Conservation (phyloP, 805 yeast genomes). For the Candida suzukii region DNA sequence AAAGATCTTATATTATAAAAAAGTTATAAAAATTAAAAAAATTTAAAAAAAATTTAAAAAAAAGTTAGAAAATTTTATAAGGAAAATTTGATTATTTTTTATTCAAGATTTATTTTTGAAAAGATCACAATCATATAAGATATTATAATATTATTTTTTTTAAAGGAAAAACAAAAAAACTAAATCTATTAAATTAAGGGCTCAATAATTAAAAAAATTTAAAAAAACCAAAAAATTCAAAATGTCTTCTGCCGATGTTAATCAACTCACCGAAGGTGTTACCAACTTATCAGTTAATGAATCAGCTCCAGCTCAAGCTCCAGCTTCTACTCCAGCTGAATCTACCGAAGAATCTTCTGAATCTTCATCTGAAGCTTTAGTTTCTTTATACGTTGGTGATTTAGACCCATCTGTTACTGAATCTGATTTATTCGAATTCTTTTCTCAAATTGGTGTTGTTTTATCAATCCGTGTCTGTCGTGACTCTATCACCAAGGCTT, state of each 20-base stretch:
- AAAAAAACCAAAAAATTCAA: slow-evolving; percentile 10
- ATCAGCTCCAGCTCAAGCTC: slow-evolving; percentile 15
- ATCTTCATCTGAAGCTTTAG: slow-evolving; percentile 51
- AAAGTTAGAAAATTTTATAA: slow-evolving; percentile 13
- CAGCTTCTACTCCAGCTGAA: slow-evolving; percentile 24
- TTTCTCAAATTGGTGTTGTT: slow-evolving; percentile 92
- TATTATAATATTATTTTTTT: too few relatives aligned
- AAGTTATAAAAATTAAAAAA: slow-evolving; percentile 9
- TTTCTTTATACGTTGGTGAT: slow-evolving; percentile 96
- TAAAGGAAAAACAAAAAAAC: slow-evolving; percentile 1
- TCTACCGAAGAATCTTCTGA: slow-evolving; percentile 24
- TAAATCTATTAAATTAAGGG: neutral
- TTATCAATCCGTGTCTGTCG: slow-evolving; percentile 98
- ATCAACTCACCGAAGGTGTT: slow-evolving; percentile 26
- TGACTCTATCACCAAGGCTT: slow-evolving; percentile 94
- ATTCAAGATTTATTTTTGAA: neutral
- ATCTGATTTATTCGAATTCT: slow-evolving; percentile 89
- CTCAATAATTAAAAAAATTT: slow-evolving; percentile 4
- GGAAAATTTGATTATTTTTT: slow-evolving; percentile 2
- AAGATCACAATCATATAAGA: neutral
- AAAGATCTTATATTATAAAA: neutral
- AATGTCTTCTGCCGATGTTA: slow-evolving; percentile 28
- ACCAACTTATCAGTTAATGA: slow-evolving; percentile 27
- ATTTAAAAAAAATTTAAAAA: slow-evolving; percentile 12
- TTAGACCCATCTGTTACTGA: slow-evolving; percentile 88